Percentiles rank a stretch among this genome's conserved stretches.
phyloP scores from a whole-genome alignment of 805 yeast species.

The Candida adriatica region DNA sequence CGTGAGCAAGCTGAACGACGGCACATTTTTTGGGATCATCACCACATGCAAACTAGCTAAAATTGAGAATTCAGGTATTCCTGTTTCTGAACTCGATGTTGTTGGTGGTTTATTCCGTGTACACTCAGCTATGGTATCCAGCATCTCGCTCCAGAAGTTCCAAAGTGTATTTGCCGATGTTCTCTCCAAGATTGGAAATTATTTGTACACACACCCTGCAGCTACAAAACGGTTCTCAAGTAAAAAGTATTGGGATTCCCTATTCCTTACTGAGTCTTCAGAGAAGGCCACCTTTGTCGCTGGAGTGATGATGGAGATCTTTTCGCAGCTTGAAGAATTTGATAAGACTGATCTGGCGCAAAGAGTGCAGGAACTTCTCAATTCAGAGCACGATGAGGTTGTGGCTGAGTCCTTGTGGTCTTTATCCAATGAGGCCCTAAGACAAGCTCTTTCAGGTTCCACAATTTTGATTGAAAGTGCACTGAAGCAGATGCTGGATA shows the following conservation, averaged over 20 bases:
- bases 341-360: conserved; percentile 10
- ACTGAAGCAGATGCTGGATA: conserved; percentile 9
- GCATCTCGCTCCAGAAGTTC: conserved; percentile 17
- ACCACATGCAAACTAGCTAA: conserved; percentile 25
- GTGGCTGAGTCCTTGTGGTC: conserved; percentile 25
- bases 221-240: conserved; percentile 13
- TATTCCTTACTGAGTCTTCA: conserved; percentile 14
- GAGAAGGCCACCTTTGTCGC: conserved; percentile 26
- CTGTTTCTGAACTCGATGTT: conserved; percentile 41
- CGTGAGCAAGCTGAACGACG: conserved; percentile 10
- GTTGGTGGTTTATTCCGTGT: conserved; percentile 38
- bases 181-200: conserved; percentile 41
- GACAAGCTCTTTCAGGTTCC: conserved; percentile 4
- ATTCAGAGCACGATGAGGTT: conserved; percentile 15
- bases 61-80: conserved; percentile 28
- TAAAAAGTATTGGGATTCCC: conserved; percentile 25
- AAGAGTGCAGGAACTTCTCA: conserved; percentile 8
- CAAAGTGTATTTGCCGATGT: conserved; percentile 29
- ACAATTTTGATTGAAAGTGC: conserved; percentile 9
- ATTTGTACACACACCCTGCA: conserved; percentile 18
- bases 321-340: conserved; percentile 24
- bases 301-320: conserved; percentile 30
- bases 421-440: conserved; percentile 11
- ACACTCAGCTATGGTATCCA: conserved; percentile 24
- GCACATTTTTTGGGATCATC: conserved; percentile 30